These are phyloP conservation scores for Nicotiana noctiflora DNA, from an alignment of 257 asterid genomes.

Conservation along the genomic window DNA sequence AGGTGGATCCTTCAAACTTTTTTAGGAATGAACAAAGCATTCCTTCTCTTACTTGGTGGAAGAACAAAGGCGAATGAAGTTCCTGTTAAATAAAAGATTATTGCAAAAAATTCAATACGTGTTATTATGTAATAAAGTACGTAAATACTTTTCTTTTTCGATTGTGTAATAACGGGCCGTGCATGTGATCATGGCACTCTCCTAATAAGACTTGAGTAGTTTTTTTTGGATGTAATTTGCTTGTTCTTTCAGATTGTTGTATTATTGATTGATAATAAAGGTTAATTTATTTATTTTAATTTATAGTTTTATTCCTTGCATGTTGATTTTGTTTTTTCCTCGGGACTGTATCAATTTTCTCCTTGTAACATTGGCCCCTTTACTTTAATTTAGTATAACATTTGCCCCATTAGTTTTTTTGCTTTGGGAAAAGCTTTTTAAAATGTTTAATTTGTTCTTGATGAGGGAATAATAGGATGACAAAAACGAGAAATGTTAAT, in stretches of 20 bases:
- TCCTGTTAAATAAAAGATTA: neutral
- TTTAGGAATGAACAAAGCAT: conserved; percentile 15
- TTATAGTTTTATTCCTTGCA: neutral
- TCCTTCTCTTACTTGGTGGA: conserved; percentile 7
- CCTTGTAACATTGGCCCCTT: neutral
- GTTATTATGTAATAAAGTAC: neutral
- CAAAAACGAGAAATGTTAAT: too few species aligned
- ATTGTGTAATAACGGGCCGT: neutral
- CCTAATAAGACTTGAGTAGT: neutral
- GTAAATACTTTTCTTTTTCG: neutral
- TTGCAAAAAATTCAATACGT: neutral
- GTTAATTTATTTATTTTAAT: neutral
- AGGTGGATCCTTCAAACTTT: conserved; percentile 9
- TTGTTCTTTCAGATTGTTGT: neutral
- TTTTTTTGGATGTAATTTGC: neutral
- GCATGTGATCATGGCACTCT: neutral
- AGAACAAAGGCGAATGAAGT: neutral
- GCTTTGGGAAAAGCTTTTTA: too few species aligned
- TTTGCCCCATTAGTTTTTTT: too few species aligned
- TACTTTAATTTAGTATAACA: too few species aligned
- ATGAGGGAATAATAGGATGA: too few species aligned
- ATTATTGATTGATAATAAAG: neutral
- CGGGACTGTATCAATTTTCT: neutral
- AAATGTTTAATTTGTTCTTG: too few species aligned
- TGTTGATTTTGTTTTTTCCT: neutral